Conservation (phyloP, 108 stramenopile genomes). For the Phaeodactylum tricornutum region DNA sequence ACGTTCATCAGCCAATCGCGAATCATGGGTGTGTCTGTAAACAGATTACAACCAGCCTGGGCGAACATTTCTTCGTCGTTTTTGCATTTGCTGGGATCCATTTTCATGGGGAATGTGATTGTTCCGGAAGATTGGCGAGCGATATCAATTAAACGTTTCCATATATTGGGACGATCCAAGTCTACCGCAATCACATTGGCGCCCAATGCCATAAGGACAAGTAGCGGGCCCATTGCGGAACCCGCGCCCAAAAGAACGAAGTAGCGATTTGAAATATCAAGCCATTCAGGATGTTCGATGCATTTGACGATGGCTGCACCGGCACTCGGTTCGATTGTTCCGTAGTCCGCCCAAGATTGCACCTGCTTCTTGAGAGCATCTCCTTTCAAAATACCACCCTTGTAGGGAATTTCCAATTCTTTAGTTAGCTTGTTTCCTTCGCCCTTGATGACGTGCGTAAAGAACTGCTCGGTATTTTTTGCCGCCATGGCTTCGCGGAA, state of each 20-base stretch:
- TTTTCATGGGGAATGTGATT: constrained; percentile 89
- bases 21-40: constrained; percentile 90
- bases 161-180: constrained; percentile 85
- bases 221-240: constrained; percentile 96
- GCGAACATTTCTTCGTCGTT: constrained; percentile 63
- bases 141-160: constrained; percentile 79
- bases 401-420: constrained; percentile 77
- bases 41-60: constrained; percentile 85
- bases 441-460: constrained; percentile 82
- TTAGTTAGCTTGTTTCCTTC: constrained; percentile 19
- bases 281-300: constrained; percentile 72
- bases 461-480: constrained; percentile 62
- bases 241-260: constrained; percentile 96
- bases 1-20: constrained; percentile 88
- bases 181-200: constrained; percentile 95
- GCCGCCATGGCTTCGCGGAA: constrained; percentile 80
- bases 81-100: constrained; percentile 33
- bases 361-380: constrained; percentile 76
- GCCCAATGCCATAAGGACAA: constrained; percentile 85
- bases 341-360: constrained; percentile 86
- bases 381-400: constrained; percentile 76
- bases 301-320: constrained; percentile 86
- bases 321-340: constrained; percentile 91
- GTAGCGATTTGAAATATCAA: constrained; percentile 83
- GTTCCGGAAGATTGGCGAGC: constrained; percentile 79